Evolutionary conservation across 169 alveolate genomes (phyloP), one percentile per base, ranked within the genome.

Genomic region (Prorocentrum cordatum): DNA sequence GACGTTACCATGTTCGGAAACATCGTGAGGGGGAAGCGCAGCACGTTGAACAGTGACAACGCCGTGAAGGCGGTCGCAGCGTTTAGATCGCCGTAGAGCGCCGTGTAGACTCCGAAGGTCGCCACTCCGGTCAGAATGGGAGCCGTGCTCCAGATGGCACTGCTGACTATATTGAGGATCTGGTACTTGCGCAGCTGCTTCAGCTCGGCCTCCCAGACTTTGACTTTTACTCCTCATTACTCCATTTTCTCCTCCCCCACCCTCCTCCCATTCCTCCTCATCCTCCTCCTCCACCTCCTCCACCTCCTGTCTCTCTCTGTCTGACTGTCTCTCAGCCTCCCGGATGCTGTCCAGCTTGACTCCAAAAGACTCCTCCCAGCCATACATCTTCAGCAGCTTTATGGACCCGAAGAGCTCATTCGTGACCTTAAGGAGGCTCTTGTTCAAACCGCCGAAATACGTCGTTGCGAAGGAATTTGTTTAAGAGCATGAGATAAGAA

Each of bases 1-100:
- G 54, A 27, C 10, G 79, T 71, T 38, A 87, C 33, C 32, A 82
- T 71, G 45, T 59, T 39, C 32, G 94, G 94, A 29, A 93, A 71
- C 93, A 92, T 66, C 39, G 83, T 92, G 62, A 93, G 36, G 24
- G 95, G 95, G 33, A 92, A 85, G 35, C 93, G 85, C 75, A 93
- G 64, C 20, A 86, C 75, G 92, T 93, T 92, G 92, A 93, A 91
- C 22, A 92, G 91, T 22, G 93, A 64, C 82, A 93, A 80, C 32
- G 94, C 92, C 2, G 94, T 91, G 80, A 92, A 93, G 72, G 94
- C 95, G 22, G 75, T 72, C 16, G n/a, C 54, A 12, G 89, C 54
- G 1, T 64, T 62, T 31, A 79, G 66, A 36, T 59, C 77, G 9
- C 72, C 72, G 42, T 79, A 59, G 54, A 62, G 29, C 50, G 47